These are phyloP conservation scores for Aspergillus latus DNA, from an alignment of 2,329 filamentous ascomycete species.

Conservation along the genomic window DNA sequence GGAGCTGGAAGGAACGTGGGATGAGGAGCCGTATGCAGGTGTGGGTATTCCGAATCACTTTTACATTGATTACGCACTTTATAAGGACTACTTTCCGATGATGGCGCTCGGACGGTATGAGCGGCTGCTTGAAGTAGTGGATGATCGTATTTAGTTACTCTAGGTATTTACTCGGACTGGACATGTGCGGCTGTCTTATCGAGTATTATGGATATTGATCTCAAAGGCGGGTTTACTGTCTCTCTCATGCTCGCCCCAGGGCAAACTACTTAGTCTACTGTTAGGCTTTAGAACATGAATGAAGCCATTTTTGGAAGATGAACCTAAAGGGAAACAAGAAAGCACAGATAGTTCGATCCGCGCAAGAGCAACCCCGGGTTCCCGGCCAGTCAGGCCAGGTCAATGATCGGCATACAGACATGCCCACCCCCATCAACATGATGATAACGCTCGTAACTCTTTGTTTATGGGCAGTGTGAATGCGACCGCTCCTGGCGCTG, in stretches of 20 bases:
- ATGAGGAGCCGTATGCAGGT: constrained; percentile 18
- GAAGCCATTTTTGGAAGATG: too few relatives aligned
- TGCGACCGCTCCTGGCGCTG: constrained; percentile 25
- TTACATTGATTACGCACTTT: constrained; percentile 9
- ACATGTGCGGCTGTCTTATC: too few relatives aligned
- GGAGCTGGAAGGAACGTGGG: constrained; percentile 17
- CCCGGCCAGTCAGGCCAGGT: constrained; percentile 42
- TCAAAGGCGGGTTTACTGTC: too few relatives aligned
- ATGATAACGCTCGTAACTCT: constrained; percentile 37
- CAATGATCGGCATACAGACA: constrained; percentile 45
- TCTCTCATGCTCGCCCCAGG: too few relatives aligned
- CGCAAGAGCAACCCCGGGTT: too few relatives aligned
- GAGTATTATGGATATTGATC: too few relatives aligned
- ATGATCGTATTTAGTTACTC: too few relatives aligned
- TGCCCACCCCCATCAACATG: constrained; percentile 41
- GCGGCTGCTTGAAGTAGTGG: neutral
- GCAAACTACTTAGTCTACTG: too few relatives aligned
- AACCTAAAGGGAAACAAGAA: too few relatives aligned
- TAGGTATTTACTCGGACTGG: too few relatives aligned
- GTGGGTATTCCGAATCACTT: constrained; percentile 27
- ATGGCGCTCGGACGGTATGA: constrained; percentile 11
- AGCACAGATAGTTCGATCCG: too few relatives aligned
- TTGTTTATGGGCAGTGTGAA: constrained; percentile 26
- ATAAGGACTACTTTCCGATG: constrained; percentile 15
- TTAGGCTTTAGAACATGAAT: too few relatives aligned